Evolutionary conservation across 305 asterid species (phyloP).

Genomic region (Fraxinus ornus): DNA sequence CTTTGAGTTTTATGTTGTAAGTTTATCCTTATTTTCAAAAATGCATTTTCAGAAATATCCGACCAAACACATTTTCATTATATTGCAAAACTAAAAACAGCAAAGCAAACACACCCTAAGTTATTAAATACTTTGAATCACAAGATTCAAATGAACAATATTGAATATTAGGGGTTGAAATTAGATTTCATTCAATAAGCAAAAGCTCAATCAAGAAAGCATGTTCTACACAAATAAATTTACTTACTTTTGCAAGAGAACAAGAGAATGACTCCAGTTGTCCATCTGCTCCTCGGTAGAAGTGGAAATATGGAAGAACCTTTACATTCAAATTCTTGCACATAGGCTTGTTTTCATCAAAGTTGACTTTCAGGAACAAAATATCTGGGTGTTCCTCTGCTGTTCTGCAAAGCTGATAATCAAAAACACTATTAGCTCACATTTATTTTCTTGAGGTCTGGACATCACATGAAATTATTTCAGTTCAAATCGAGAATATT

Average conservation of each 20-base stretch:
- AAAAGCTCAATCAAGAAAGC: not conserved
- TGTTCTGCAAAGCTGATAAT: slow-evolving; percentile 74
- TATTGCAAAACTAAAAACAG: too few species aligned
- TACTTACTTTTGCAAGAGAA: slow-evolving; percentile 84
- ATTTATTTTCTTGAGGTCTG: slow-evolving; percentile 1
- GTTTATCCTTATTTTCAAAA: too few species aligned
- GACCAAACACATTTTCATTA: too few species aligned
- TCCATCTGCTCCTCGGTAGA: slow-evolving; percentile 96
- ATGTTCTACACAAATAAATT: not conserved
- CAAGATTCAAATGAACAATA: not conserved
- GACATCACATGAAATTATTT: slow-evolving; percentile 2
- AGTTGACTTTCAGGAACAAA: slow-evolving; percentile 79
- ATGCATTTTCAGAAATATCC: too few species aligned
- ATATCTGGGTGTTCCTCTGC: slow-evolving; percentile 73
- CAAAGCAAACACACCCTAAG: not conserved
- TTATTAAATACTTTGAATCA: not conserved
- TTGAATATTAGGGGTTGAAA: not conserved
- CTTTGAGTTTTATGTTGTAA: too few species aligned
- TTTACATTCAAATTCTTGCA: slow-evolving; percentile 83
- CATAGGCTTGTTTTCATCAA: slow-evolving; percentile 87
- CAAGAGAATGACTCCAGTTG: slow-evolving; percentile 91
- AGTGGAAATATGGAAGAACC: slow-evolving; percentile 94
- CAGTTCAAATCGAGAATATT: not conserved
- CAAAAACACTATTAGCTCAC: slow-evolving; percentile 3
- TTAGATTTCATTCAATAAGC: not conserved